A percentile compares a stretch with the other conserved stretches of the same genome.
Evolutionary conservation across 345 rosid species (phyloP).

Genomic region (Euphorbia tirucalli): DNA sequence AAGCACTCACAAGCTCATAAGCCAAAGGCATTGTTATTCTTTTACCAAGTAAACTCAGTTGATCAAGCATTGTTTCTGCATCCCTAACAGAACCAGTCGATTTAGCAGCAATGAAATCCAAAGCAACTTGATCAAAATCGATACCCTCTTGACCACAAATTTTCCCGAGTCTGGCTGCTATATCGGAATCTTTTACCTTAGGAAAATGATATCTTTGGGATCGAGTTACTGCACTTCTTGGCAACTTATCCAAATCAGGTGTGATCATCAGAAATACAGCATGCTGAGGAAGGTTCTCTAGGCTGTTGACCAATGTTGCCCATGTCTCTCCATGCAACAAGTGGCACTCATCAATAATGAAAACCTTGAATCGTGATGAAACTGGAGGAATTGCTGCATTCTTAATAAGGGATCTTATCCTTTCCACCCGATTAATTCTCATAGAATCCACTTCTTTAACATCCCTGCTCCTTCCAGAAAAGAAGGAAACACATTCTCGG

Average conservation of each 20-base stretch:
- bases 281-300: conserved; percentile 64
- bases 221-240: conserved; percentile 66
- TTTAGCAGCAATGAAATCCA: conserved; percentile 87
- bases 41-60: conserved; percentile 86
- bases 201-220: conserved; percentile 82
- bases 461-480: conserved; percentile 67
- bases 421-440: conserved; percentile 56
- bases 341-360: conserved; percentile 87
- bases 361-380: conserved; percentile 74
- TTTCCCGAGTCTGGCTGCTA: conserved; percentile 55
- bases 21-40: conserved; percentile 69
- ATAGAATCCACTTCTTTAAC: conserved; percentile 71
- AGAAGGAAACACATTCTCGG: conserved; percentile 64
- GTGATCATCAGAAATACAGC: conserved; percentile 74
- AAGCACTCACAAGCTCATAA: conserved; percentile 77
- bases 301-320: conserved; percentile 59
- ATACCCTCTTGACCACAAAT: conserved; percentile 74
- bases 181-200: conserved; percentile 60
- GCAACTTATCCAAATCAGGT: conserved; percentile 80
- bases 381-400: conserved; percentile 61
- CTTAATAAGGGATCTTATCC: conserved; percentile 61
- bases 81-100: conserved; percentile 91
- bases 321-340: conserved; percentile 71
- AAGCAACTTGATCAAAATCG: conserved; percentile 65
- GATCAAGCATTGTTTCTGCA: conserved; percentile 96